These are phyloP conservation scores for Sarocladium kiliense DNA, from an alignment of 2,329 filamentous ascomycete species.

Conservation along the genomic window DNA sequence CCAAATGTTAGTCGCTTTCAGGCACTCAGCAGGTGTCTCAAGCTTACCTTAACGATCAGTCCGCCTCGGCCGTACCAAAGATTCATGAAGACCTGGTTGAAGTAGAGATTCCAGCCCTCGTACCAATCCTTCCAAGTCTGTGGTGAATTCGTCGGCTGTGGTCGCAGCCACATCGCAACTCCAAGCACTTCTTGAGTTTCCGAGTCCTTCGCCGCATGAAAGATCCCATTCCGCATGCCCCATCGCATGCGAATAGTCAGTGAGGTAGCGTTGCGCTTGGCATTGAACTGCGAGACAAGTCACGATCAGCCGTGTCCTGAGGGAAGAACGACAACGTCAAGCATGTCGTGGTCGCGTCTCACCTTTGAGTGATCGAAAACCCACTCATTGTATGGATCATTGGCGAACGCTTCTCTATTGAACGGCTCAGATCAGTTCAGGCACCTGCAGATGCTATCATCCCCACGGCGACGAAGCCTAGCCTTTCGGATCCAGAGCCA, in stretches of 20 bases:
- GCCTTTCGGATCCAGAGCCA: too few species aligned
- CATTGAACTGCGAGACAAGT: constrained; percentile 43
- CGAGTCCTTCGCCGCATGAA: constrained; percentile 63
- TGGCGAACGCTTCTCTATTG: constrained; percentile 52
- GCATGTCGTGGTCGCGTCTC: constrained; percentile 3
- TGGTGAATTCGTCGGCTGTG: constrained; percentile 39
- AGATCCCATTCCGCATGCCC: constrained; percentile 65
- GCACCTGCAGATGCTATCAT: background rate
- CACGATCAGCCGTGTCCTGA: background rate
- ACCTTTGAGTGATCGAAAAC: constrained; percentile 54
- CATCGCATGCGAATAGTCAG: constrained; percentile 62
- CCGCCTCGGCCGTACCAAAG: constrained; percentile 64
- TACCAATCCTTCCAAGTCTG: constrained; percentile 58
- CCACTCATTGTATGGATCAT: constrained; percentile 64
- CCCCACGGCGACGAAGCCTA: too few species aligned
- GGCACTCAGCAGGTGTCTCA: too few species aligned
- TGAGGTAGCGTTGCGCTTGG: constrained; percentile 55
- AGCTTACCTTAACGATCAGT: constrained; percentile 50
- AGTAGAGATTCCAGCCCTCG: constrained; percentile 61
- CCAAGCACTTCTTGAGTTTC: constrained; percentile 54
- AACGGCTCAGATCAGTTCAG: background rate
- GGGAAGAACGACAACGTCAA: background rate
- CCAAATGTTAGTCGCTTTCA: background rate
- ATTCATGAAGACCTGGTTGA: constrained; percentile 63
- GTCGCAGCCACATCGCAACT: constrained; percentile 68